Evolutionary conservation across 169 alveolate genomes (phyloP).

Genomic region (Plasmodium gonderi): DNA sequence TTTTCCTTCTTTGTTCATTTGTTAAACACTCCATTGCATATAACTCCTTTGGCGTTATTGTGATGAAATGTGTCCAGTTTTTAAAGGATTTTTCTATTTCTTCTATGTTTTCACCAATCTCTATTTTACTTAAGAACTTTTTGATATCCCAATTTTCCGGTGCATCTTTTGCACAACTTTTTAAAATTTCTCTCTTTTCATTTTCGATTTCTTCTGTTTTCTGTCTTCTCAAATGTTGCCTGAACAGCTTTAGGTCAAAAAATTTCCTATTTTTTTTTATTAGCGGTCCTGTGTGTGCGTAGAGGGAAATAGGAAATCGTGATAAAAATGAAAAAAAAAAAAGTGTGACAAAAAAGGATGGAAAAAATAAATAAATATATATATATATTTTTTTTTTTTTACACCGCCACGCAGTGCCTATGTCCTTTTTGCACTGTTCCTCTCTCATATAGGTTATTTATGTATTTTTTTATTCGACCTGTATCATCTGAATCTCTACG

Average conservation of each 20-base stretch:
- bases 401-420: too few relatives aligned
- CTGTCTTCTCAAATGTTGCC: constrained; percentile 82
- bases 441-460: not conserved
- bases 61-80: constrained; percentile 85
- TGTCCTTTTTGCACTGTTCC: not conserved
- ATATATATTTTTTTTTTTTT: too few relatives aligned
- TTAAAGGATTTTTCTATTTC: constrained; percentile 83
- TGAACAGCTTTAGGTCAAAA: constrained; percentile 83
- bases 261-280: constrained; percentile 80
- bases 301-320: not conserved
- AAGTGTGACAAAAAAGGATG: not conserved
- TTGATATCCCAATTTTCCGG: constrained; percentile 88
- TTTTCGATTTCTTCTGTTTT: constrained; percentile 83
- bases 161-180: constrained; percentile 83
- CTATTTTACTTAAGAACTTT: constrained; percentile 84
- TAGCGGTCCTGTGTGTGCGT: constrained; percentile 79
- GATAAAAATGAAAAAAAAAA: not conserved
- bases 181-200: constrained; percentile 80
- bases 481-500: constrained; percentile 70
- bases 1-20: constrained; percentile 84
- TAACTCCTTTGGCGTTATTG: constrained; percentile 84
- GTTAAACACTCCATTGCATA: constrained; percentile 82
- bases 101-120: constrained; percentile 87
- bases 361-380: not conserved
- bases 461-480: constrained; percentile 6